Conservation (phyloP, 192 early-diverging fungal genomes). For the Blastocladiella britannica region DNA sequence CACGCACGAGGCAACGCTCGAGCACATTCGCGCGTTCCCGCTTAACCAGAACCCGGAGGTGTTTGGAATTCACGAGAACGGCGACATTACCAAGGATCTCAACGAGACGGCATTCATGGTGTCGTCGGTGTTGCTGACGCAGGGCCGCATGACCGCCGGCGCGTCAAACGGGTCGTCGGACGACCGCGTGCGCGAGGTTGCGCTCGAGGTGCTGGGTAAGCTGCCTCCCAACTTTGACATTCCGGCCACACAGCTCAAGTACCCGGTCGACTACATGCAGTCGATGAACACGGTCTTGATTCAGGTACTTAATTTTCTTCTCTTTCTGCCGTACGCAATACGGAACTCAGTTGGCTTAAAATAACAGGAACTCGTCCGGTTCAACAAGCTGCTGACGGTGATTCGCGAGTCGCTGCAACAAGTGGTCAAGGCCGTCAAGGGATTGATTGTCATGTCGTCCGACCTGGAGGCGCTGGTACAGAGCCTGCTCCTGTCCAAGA, state of each 20-base stretch:
- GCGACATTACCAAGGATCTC: constrained; percentile 40
- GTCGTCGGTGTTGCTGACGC: constrained; percentile 31
- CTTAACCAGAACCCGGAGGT: constrained; percentile 39
- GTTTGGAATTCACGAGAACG: constrained; percentile 48
- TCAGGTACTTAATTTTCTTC: too few species aligned
- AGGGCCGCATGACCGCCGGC: constrained; percentile 13
- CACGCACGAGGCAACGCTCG: constrained; percentile 28
- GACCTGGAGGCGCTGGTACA: constrained; percentile 43
- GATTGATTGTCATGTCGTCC: constrained; percentile 35
- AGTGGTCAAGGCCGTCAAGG: constrained; percentile 40
- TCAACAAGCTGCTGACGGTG: constrained; percentile 33
- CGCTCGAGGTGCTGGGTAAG: constrained; percentile 25
- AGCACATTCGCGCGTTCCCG: constrained; percentile 33
- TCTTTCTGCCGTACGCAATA: too few species aligned
- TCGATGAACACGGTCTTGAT: constrained; percentile 46
- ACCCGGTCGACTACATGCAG: constrained; percentile 37
- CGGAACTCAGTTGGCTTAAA: too few species aligned
- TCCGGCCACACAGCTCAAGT: constrained; percentile 22
- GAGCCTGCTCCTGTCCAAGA: constrained; percentile 25
- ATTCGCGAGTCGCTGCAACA: constrained; percentile 32
- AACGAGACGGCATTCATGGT: constrained; percentile 30
- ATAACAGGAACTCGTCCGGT: constrained; percentile 43
- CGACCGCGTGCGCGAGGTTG: constrained; percentile 33
- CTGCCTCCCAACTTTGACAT: constrained; percentile 26
- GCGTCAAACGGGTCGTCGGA: constrained; percentile 25